Base-by-base conservation (phyloP, 371 early-diverging fungal species). In the Rhizopus arrhizus region DNA sequence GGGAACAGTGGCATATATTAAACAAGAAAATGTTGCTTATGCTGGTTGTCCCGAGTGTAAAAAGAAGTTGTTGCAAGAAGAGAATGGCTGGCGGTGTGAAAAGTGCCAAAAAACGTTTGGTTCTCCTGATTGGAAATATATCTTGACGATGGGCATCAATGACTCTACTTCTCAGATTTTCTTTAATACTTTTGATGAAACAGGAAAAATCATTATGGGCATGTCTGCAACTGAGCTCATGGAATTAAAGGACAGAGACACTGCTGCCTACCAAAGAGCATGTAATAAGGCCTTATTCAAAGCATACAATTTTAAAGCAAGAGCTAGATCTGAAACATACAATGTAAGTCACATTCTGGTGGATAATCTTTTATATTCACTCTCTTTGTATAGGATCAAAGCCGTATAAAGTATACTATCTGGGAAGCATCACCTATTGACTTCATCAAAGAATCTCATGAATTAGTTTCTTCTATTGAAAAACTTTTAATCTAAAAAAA, bases 11-110 rank as follows among this genome's bases (percentile, higher is more conserved):
- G 74, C 72, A 15, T 89, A 72, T 57, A 80, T 93, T 63, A 81
- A 81, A 46, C 61, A 64, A 47, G 91, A 91, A 33, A 88, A 72
- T 59, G 47, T 84, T 38, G 80, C 79, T 54, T 99, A 97, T 73
- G 90, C 98, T 34, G 89, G 91, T 3, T 98, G 97, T 76, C 93
- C 91, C n/a, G 84, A 77, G 15, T 98, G 98, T 73, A 90, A 84
- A 65, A 98, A 97, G 77, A 98, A 98, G 85, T 74, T 76, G 13
- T 77, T 86, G 43, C 85, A 87, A 31, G 71, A 58, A 5, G 75
- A 53, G 9, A 53, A 36, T 35, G 78, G 80, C n/a, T 98, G 95
- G 96, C 74, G 93, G 43, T 99, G 99, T 71, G 97, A 96, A 62
- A 95, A 94, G 68, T 98, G 98, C 72, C 78, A 88, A 62, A 80